A percentile compares a stretch with the other conserved stretches of the same genome.
Evolutionary conservation across 2,329 filamentous ascomycete genomes (phyloP).

Genomic region (Arthroderma sp.): DNA sequence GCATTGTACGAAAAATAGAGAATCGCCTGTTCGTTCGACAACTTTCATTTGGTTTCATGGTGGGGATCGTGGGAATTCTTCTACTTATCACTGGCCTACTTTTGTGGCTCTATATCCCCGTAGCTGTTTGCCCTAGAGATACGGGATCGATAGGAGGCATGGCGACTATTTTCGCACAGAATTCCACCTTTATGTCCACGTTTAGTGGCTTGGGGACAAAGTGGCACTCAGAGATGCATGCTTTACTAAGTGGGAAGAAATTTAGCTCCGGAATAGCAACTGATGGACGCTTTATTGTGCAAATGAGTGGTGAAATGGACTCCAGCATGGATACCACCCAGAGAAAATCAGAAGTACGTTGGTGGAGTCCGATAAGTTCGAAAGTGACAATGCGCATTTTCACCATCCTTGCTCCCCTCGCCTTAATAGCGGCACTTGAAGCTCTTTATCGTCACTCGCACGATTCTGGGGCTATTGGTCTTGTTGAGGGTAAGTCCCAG

Average conservation of each 20-base stretch:
- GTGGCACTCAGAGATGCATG: background rate
- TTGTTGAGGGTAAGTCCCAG: background rate
- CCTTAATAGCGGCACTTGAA: background rate
- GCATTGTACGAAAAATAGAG: background rate
- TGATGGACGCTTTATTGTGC: background rate
- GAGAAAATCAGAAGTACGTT: background rate
- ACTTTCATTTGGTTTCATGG: background rate
- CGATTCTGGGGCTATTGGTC: background rate
- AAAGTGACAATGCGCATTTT: background rate
- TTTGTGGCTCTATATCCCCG: slow-evolving; percentile 2
- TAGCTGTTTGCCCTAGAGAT: slow-evolving; percentile 6
- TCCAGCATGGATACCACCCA: background rate
- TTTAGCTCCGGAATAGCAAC: background rate
- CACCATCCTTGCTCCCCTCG: background rate
- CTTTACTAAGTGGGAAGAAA: background rate
- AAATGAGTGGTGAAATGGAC: too few relatives aligned
- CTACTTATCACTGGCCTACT: background rate
- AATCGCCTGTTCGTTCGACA: background rate
- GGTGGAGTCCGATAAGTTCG: background rate
- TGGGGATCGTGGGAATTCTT: background rate
- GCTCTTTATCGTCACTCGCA: background rate
- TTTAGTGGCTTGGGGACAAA: background rate
- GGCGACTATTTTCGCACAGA: slow-evolving; percentile 5
- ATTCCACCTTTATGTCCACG: background rate
- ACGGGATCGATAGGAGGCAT: slow-evolving; percentile 6